Evolutionary conservation across 345 rosid species (phyloP), one percentile per base, ranked within the genome.

Genomic region (Adansonia digitata): DNA sequence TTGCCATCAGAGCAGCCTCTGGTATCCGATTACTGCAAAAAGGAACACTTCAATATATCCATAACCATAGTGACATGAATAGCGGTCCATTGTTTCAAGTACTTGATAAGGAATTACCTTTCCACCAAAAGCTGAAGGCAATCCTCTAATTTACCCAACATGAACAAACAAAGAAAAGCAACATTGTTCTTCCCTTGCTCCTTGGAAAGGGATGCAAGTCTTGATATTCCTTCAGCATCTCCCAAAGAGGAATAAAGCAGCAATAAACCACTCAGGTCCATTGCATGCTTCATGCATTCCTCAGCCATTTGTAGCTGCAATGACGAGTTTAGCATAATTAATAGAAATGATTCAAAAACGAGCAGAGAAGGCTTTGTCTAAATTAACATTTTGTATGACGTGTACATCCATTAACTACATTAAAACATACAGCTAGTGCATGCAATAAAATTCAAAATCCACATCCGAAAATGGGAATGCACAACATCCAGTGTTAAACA

Each of bases 171-270:
- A 60, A 93, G 93, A 81, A 86, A 95, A 35, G 97, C 94, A 63
- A 95, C 99, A 86, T 95, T 95, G 77, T 90, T 93, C 87, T 95
- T 95, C 79, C 99, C 99, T 83, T 89, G 97, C 72, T 93, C 93
- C 85, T 87, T 93, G 45, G 99, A 98, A 79, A 93, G 85, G 68
- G 89, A 80, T 66, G 94, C 92, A 77, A 95, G 98, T 66, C 85
- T 83, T 49, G 87, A 81, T 67, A 93, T 88, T 77, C 98, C 98
- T 81, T 93, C 97, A 67, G 94, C 94, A 81, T 96, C 95, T 73
- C 99, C 99, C 22, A 96, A 77, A 46, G 99, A 96, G 69, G 99
- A 93, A 84, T 96, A 96, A 7, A 96, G 94, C 68, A 96, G 85
- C 75, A 96, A 86, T 76, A 96, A 84, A 79, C 99, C 99, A 84